These are phyloP conservation scores for Rhodotorula babjevae DNA, from an alignment of 768 basidiomycete genomes.

Conservation along the genomic window DNA sequence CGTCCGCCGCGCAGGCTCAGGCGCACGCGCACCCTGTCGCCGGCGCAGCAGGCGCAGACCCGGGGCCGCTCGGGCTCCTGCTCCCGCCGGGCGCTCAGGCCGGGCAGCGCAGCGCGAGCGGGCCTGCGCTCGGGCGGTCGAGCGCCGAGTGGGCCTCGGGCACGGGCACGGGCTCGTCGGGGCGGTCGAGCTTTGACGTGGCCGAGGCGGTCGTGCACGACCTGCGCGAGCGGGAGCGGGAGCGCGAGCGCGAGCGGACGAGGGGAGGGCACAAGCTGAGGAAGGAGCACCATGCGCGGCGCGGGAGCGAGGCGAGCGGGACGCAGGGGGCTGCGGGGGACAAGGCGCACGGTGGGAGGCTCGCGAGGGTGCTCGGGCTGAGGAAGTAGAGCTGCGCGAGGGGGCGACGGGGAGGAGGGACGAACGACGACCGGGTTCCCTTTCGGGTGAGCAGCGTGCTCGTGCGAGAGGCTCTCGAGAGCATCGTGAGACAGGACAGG, in stretches of 20 bases:
- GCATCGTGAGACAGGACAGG: not conserved
- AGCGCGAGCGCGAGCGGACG: not conserved
- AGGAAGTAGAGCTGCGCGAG: not conserved
- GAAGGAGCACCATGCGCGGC: not conserved
- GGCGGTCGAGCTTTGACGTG: not conserved
- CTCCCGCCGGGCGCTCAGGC: not conserved
- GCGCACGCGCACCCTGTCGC: too few species aligned
- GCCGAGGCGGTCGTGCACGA: not conserved
- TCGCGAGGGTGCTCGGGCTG: not conserved
- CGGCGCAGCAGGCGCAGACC: too few species aligned
- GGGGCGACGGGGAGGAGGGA: too few species aligned
- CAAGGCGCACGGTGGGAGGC: not conserved
- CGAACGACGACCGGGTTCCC: too few species aligned
- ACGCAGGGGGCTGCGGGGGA: not conserved
- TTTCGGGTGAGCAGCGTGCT: too few species aligned
- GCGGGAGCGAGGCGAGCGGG: not conserved
- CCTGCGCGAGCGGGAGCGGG: not conserved
- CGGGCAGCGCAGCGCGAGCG: not conserved
- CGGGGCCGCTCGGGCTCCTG: not conserved
- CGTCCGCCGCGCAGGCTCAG: not conserved
- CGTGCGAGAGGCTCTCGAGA: too few species aligned
- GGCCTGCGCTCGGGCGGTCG: not conserved
- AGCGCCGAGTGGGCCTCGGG: not conserved
- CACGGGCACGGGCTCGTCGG: not conserved
- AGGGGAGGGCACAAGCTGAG: conserved; percentile 1